Conservation (phyloP, 768 basidiomycete species). For the Leucosporidium creatinivorum region DNA sequence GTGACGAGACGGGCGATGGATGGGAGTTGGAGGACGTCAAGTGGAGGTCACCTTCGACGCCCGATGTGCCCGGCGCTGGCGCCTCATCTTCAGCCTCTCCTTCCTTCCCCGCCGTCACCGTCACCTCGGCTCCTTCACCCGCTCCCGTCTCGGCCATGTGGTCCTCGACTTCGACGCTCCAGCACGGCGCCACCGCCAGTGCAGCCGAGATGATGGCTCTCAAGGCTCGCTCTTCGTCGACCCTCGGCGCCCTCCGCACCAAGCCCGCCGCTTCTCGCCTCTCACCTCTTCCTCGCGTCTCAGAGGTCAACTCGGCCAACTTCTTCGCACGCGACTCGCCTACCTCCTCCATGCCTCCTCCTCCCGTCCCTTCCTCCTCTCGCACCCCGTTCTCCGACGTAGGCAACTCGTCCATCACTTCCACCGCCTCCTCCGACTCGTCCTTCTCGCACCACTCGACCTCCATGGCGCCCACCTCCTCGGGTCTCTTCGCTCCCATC, state of each 20-base stretch:
- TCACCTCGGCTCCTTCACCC: constrained; percentile 5
- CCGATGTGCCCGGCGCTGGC: constrained; percentile 1
- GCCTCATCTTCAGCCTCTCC: background rate
- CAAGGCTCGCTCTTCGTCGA: constrained; percentile 7
- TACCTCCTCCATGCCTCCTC: background rate
- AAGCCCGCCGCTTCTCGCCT: background rate
- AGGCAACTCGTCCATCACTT: constrained; percentile 5
- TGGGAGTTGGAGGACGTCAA: constrained; percentile 29
- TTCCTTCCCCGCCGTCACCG: constrained; percentile 9
- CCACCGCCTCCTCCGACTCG: background rate
- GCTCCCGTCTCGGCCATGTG: constrained; percentile 9
- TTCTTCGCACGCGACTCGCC: constrained; percentile 10
- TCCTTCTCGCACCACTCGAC: background rate
- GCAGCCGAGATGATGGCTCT: constrained; percentile 27
- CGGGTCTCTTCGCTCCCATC: constrained; percentile 23
- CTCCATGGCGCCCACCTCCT: constrained; percentile 21
- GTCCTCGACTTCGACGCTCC: constrained; percentile 15
- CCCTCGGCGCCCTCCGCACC: background rate
- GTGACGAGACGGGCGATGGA: constrained; percentile 28
- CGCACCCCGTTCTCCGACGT: constrained; percentile 24
- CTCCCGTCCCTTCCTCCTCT: background rate
- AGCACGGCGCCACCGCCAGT: background rate
- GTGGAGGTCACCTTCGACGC: constrained; percentile 8
- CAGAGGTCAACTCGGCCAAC: constrained; percentile 17
- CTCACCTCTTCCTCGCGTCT: background rate